These are phyloP conservation scores for Verbena officinalis DNA, from an alignment of 257 asterid species.

Conservation along the genomic window DNA sequence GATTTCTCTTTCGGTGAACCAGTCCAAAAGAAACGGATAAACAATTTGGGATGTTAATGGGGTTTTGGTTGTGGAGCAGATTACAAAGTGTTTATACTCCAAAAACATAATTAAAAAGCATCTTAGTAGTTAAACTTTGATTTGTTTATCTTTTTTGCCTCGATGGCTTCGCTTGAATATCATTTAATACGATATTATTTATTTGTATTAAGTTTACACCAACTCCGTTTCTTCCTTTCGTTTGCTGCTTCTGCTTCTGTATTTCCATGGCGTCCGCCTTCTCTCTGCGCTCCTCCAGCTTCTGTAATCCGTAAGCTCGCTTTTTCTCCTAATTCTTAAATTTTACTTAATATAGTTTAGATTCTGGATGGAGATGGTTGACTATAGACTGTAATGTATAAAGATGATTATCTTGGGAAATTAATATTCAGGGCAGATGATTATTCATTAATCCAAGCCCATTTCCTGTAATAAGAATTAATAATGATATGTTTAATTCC, in stretches of 20 bases:
- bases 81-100: conserved; percentile 35
- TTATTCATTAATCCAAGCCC: neutral
- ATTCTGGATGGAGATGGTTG: conserved; percentile 17
- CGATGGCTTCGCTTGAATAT: conserved; percentile 55
- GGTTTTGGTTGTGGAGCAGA: conserved; percentile 45
- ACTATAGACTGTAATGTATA: neutral
- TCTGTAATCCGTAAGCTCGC: conserved; percentile 53
- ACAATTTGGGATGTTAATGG: conserved; percentile 9
- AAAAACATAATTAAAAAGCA: neutral
- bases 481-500: neutral
- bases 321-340: no score
- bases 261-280: conserved; percentile 55
- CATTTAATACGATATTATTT: no score
- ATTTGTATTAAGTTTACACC: conserved; percentile 10
- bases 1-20: neutral
- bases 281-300: conserved; percentile 42
- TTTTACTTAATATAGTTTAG: no score
- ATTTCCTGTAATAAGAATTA: no score
- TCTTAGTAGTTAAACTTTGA: neutral
- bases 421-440: neutral
- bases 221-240: conserved; percentile 23
- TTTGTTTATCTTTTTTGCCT: conserved; percentile 35
- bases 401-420: neutral
- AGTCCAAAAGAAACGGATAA: conserved; percentile 21
- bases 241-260: conserved; percentile 24